Conservation (phyloP, 2,329 filamentous ascomycete genomes). For the Hypoxylon sp. region DNA sequence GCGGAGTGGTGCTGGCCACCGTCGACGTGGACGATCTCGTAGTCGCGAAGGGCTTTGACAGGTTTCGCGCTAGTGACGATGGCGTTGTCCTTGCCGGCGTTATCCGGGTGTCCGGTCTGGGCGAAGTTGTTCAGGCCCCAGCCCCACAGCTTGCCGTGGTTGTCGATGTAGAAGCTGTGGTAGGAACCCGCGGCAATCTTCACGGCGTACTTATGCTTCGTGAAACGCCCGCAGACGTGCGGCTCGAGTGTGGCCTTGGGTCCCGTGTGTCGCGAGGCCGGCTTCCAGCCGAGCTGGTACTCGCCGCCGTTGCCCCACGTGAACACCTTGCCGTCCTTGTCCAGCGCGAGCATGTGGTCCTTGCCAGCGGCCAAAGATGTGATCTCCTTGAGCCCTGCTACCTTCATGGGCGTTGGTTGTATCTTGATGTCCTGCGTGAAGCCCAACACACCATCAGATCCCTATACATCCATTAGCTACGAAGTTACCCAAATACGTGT, state of each 20-base stretch:
- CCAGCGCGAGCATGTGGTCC: slow-evolving; percentile 79
- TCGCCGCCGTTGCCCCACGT: slow-evolving; percentile 83
- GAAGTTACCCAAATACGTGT: background rate
- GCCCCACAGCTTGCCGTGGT: slow-evolving; percentile 78
- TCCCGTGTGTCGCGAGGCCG: slow-evolving; percentile 69
- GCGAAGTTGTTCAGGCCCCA: slow-evolving; percentile 93
- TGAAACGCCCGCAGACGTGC: slow-evolving; percentile 3
- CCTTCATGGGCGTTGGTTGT: slow-evolving; percentile 66
- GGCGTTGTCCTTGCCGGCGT: slow-evolving; percentile 39
- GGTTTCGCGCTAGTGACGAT: slow-evolving; percentile 68
- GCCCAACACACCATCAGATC: slow-evolving; percentile 63
- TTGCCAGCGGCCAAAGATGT: slow-evolving; percentile 74
- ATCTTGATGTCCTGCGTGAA: slow-evolving; percentile 36
- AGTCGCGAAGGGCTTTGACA: slow-evolving; percentile 68
- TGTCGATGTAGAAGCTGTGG: slow-evolving; percentile 85
- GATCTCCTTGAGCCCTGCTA: slow-evolving; percentile 77
- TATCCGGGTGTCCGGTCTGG: slow-evolving; percentile 74
- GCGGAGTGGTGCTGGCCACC: slow-evolving; percentile 78
- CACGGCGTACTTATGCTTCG: slow-evolving; percentile 58
- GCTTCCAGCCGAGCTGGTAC: slow-evolving; percentile 69
- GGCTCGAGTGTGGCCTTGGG: slow-evolving; percentile 42
- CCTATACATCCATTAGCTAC: slow-evolving; percentile 45
- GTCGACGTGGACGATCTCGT: slow-evolving; percentile 69
- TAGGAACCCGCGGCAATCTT: slow-evolving; percentile 77
- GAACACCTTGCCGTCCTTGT: slow-evolving; percentile 74